These are phyloP conservation scores for Geranium rotundifolium DNA, from an alignment of 345 rosid species.

Conservation along the genomic window DNA sequence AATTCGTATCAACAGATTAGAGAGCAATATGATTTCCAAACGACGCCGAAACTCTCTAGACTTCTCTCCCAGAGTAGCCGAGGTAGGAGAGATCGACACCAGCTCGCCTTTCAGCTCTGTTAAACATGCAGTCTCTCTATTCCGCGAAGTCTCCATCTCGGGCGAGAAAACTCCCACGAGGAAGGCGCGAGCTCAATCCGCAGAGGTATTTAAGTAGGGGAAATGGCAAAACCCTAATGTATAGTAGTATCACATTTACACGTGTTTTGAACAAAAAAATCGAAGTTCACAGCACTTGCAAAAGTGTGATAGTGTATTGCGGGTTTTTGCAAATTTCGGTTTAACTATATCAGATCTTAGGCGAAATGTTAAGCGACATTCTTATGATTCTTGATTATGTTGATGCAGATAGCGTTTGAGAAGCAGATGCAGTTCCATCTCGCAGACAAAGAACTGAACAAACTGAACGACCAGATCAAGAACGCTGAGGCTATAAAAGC, in stretches of 20 bases:
- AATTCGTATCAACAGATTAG: neutral
- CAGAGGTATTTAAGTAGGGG: conserved; percentile 44
- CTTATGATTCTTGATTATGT: neutral
- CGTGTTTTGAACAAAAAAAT: too few relatives aligned
- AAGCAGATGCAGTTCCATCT: conserved; percentile 85
- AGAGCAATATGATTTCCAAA: conserved; percentile 54
- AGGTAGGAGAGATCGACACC: conserved; percentile 95
- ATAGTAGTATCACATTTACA: too few relatives aligned
- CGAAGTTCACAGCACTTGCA: too few relatives aligned
- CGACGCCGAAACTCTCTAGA: conserved; percentile 38
- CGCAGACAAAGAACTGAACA: conserved; percentile 63
- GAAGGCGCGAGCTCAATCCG: conserved; percentile 57
- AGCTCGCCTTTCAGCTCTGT: conserved; percentile 96
- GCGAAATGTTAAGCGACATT: neutral
- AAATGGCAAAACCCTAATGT: too few relatives aligned
- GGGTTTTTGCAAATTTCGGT: neutral
- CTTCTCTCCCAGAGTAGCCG: conserved; percentile 38
- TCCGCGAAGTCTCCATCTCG: conserved; percentile 84
- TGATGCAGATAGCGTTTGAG: conserved; percentile 51
- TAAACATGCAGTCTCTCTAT: conserved; percentile 80
- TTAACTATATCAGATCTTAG: neutral
- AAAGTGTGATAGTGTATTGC: too few relatives aligned
- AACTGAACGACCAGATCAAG: conserved; percentile 58
- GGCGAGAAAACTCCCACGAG: conserved; percentile 60
- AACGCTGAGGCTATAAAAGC: conserved; percentile 61